A percentile compares a stretch with the other conserved stretches of the same genome.
These are phyloP conservation scores for Thermothielavioides terrestris DNA, from an alignment of 495 filamentous ascomycete species.

Conservation along the genomic window DNA sequence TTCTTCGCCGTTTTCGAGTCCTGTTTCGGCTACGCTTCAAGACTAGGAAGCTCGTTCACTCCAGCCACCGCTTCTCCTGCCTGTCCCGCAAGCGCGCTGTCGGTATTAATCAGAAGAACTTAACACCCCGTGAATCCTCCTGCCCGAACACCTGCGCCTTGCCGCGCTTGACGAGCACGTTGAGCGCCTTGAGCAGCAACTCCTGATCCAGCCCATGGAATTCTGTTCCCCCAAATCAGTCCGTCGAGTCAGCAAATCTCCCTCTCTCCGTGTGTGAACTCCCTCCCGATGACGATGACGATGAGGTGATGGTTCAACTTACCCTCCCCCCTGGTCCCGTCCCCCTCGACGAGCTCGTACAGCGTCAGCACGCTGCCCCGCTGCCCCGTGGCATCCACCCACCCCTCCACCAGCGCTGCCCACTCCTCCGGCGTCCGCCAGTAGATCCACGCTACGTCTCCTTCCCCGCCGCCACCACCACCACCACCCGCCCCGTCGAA, in stretches of 20 bases:
- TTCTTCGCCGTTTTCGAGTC: not conserved
- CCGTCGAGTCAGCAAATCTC: not conserved
- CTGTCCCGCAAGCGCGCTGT: too few species aligned
- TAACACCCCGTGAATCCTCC: slow-evolving; percentile 82
- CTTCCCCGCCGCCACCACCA: slow-evolving; percentile 44
- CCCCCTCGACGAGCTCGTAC: slow-evolving; percentile 41
- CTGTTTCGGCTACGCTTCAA: not conserved
- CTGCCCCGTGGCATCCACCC: slow-evolving; percentile 41
- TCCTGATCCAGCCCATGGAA: slow-evolving; percentile 84
- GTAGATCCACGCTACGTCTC: slow-evolving; percentile 36
- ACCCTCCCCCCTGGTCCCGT: slow-evolving; percentile 34
- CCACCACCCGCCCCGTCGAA: slow-evolving; percentile 32
- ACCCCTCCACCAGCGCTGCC: slow-evolving; percentile 36
- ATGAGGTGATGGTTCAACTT: slow-evolving; percentile 1
- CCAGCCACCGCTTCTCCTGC: too few species aligned
- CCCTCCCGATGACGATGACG: not conserved
- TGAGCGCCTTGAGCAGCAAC: slow-evolving; percentile 66
- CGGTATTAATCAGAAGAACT: slow-evolving; percentile 67
- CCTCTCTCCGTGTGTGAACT: not conserved
- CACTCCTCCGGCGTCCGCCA: slow-evolving; percentile 45
- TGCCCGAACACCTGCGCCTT: slow-evolving; percentile 89
- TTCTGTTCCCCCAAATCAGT: too few species aligned
- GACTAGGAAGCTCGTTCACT: not conserved
- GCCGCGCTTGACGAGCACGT: slow-evolving; percentile 73
- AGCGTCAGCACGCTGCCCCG: slow-evolving; percentile 40